A percentile compares a stretch with the other conserved stretches of the same genome.
Conservation (phyloP, 176 grass and related monocot genomes). For the Alopecurus myosuroides region DNA sequence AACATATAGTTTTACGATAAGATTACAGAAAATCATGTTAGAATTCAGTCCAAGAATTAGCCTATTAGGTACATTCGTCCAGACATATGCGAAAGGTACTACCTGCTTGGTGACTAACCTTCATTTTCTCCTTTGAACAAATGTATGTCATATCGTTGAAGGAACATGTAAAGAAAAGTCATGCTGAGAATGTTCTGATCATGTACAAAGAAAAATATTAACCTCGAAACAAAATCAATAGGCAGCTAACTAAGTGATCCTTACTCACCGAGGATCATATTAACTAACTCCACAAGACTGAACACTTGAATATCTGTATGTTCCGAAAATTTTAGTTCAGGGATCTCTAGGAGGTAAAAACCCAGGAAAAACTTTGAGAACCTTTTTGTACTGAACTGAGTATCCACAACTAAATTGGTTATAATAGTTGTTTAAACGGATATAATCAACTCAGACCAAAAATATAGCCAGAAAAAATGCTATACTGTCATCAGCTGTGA, state of each 20-base stretch:
- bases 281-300: background rate
- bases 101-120: conserved; percentile 2
- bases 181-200: conserved; percentile 53
- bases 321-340: background rate
- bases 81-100: background rate
- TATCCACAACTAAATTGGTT: background rate
- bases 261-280: background rate
- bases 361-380: background rate
- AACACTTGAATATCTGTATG: background rate
- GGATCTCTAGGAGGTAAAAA: conserved; percentile 2
- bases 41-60: background rate
- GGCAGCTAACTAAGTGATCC: background rate
- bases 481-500: background rate
- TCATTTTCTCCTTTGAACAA: conserved; percentile 26
- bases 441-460: background rate
- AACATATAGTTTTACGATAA: background rate
- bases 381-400: background rate
- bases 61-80: background rate
- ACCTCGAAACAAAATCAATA: background rate
- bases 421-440: background rate
- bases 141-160: conserved; percentile 17
- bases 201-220: conserved; percentile 41
- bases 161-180: conserved; percentile 31
- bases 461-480: background rate
- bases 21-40: background rate